Evolutionary conservation across 2,329 filamentous ascomycete species (phyloP), one percentile per base, ranked within the genome.

Genomic region (Arthrobotrys entomopaga): DNA sequence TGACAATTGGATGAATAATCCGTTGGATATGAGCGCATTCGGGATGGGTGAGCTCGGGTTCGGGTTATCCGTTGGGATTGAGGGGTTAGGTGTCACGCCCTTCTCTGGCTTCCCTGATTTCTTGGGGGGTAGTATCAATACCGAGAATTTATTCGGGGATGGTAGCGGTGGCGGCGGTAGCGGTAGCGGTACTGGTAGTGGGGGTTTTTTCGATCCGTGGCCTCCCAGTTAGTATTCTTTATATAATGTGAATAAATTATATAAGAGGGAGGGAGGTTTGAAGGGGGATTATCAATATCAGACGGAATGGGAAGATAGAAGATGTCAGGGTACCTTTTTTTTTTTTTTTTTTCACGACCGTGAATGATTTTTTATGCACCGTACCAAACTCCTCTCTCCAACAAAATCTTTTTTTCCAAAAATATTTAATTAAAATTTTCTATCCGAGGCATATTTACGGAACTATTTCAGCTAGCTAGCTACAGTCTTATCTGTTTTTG

Each of bases 1-100:
- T 19, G 70, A 67, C 1, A 54, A 59, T 22, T 74, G 70, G 70
- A 43, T 74, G 6, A 46, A 56, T 0, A 67, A 64, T 49, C 56
- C 63, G 2, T 43, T 74, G n/a, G 70, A 74, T 48, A 74, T 74
- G 70, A 64, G 70, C 19, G 58, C 63, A 15, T 74, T 74, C 42
- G 70, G 70, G 3, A 74, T 74, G 63, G 70, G 70, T 7, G 70
- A 74, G 22, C 43, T 74, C 16, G 70, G 56, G 19, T 67, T 74
- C 40, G 70, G 70, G 6, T 60, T 72, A 10, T 64, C 59, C 0
- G 58, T 74, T 22, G 63, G 70, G 3, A 67, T 74, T 20, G 63
- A 66, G 13, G 58, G 63, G 7, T 53, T 74, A 3, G 56, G 63
- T 15, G 54, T 74, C 10, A 63, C 60, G 22, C 56, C 29, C 4